Percentiles rank a stretch among this genome's conserved stretches.
phyloP scores from a whole-genome alignment of 371 early-diverging fungal genomes.

The Mucor mucedo region DNA sequence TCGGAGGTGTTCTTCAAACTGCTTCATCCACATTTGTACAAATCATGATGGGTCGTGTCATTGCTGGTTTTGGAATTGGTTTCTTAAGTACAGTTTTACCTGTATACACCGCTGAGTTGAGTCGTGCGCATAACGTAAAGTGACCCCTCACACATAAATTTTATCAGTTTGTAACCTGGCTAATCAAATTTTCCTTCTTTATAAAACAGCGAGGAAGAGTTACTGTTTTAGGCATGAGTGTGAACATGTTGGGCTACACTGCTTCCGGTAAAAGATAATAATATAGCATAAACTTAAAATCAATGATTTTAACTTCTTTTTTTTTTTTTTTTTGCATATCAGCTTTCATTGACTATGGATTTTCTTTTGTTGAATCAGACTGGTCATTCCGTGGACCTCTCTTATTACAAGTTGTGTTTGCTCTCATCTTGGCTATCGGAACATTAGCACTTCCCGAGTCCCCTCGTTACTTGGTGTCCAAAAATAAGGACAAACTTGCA shows the following conservation, averaged over 20 bases:
- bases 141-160: background rate
- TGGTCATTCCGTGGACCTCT: constrained; percentile 54
- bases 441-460: constrained; percentile 55
- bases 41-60: constrained; percentile 47
- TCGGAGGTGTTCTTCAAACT: constrained; percentile 51
- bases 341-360: constrained; percentile 52
- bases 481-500: constrained; percentile 57
- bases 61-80: constrained; percentile 59
- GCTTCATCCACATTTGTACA: constrained; percentile 33
- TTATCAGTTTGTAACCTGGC: background rate
- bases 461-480: constrained; percentile 55
- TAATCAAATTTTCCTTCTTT: constrained; percentile 5
- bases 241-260: constrained; percentile 48
- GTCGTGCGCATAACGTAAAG: constrained; percentile 48
- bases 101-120: constrained; percentile 56
- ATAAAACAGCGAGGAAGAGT: constrained; percentile 39
- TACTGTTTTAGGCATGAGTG: constrained; percentile 46
- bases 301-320: background rate
- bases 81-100: constrained; percentile 53
- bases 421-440: constrained; percentile 50
- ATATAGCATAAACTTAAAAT: background rate
- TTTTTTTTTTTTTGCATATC: background rate
- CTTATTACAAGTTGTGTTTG: constrained; percentile 48
- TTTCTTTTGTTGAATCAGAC: constrained; percentile 28
- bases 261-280: constrained; percentile 27